phyloP scores from a whole-genome alignment of 331 rosid species.

The Rosa hybrid region DNA sequence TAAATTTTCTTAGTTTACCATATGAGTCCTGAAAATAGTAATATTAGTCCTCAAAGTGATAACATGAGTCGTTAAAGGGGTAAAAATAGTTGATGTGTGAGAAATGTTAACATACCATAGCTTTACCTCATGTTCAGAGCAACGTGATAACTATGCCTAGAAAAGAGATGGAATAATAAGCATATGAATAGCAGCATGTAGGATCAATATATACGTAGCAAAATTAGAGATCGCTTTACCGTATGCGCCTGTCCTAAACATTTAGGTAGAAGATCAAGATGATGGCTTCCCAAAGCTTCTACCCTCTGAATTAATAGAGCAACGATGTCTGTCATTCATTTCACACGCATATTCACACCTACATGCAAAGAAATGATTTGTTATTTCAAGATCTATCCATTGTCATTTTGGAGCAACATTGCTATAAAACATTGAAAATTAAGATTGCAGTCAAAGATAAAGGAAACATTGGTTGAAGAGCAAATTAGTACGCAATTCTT shows the following conservation, averaged over 20 bases:
- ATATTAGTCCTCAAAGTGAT: too few relatives aligned
- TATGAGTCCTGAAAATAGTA: too few relatives aligned
- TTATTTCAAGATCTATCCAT: not conserved
- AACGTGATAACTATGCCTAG: conserved; percentile 90
- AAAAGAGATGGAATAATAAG: conserved; percentile 15
- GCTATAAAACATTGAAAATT: not conserved
- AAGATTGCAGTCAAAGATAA: not conserved
- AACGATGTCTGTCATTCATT: conserved; percentile 58
- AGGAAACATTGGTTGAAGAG: not conserved
- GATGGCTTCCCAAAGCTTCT: conserved; percentile 91
- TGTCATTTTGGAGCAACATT: not conserved
- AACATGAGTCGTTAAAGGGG: too few relatives aligned
- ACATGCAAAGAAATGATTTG: conserved; percentile 2
- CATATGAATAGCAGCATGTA: not conserved
- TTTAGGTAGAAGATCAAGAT: conserved; percentile 81
- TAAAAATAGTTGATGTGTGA: too few relatives aligned
- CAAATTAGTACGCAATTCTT: conserved; percentile 56
- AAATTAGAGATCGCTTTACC: conserved; percentile 41
- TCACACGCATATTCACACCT: conserved; percentile 21
- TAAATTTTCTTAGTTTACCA: too few relatives aligned
- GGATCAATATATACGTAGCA: not conserved
- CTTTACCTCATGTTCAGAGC: conserved; percentile 43
- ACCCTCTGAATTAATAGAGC: conserved; percentile 86
- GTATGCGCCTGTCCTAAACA: conserved; percentile 69
- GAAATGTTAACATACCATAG: too few relatives aligned